A percentile compares a stretch with the other conserved stretches of the same genome.
phyloP scores from a whole-genome alignment of 345 rosid species.

The Bruguiera sexangula region DNA sequence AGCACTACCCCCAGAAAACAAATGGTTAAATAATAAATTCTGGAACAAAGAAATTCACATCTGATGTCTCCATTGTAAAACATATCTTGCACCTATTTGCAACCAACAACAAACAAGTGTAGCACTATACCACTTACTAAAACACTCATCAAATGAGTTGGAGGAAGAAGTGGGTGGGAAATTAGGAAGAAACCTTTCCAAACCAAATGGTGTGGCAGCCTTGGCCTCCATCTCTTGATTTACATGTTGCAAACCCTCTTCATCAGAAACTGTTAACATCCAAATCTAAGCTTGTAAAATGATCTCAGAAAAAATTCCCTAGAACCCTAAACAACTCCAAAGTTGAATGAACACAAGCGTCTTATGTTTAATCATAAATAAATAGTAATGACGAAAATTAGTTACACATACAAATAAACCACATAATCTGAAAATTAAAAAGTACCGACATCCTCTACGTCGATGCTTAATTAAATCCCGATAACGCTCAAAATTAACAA shows the following conservation, averaged over 20 bases:
- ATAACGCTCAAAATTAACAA: constrained; percentile 99
- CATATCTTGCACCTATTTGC: too few species aligned
- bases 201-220: constrained; percentile 49
- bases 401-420: constrained; percentile 17
- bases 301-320: neutral
- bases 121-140: neutral
- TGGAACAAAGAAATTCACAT: too few species aligned
- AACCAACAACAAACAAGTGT: neutral
- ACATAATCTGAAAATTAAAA: constrained; percentile 35
- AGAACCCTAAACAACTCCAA: constrained; percentile 12
- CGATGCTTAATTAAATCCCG: constrained; percentile 99
- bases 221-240: constrained; percentile 81
- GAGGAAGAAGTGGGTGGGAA: neutral
- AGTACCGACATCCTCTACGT: constrained; percentile 99
- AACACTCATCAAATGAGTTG: neutral
- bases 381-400: constrained; percentile 7
- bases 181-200: constrained; percentile 43
- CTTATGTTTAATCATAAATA: constrained; percentile 16
- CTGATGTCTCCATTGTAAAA: too few species aligned
- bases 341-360: constrained; percentile 16
- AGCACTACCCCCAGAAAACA: neutral
- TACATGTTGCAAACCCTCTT: constrained; percentile 82
- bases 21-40: neutral
- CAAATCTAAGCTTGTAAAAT: constrained; percentile 25
- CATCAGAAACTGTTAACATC: constrained; percentile 65